Percentiles rank a stretch among this genome's conserved stretches.
phyloP scores from a whole-genome alignment of 2,329 filamentous ascomycete species.

The Lasiodiplodia sp. region DNA sequence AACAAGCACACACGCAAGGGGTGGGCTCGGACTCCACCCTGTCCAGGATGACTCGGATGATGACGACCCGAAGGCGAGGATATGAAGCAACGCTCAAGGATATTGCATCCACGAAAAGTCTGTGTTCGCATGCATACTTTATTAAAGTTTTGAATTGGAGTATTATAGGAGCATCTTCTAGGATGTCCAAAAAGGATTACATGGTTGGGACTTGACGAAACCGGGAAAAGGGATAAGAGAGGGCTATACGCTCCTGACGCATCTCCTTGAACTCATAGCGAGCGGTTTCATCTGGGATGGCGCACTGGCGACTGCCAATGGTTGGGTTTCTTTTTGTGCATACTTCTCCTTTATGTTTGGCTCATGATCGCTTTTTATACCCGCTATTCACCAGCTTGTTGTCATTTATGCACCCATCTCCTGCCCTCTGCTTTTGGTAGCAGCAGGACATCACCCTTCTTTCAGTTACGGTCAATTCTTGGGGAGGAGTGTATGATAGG shows the following conservation, averaged over 20 bases:
- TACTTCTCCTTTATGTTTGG: background rate
- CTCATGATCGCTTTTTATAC: conserved; percentile 13
- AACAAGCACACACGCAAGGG: conserved; percentile 46
- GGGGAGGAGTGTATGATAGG: conserved; percentile 13
- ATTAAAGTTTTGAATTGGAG: conserved; percentile 6
- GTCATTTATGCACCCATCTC: background rate
- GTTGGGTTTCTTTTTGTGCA: background rate
- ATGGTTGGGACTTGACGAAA: background rate
- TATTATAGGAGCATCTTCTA: conserved; percentile 2
- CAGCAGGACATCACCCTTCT: background rate
- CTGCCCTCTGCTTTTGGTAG: background rate
- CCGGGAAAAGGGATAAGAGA: background rate
- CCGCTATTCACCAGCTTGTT: background rate
- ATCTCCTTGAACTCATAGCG: conserved; percentile 18
- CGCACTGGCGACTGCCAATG: conserved; percentile 9
- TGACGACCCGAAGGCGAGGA: conserved; percentile 18
- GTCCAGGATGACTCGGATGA: conserved; percentile 24
- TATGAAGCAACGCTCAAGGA: conserved; percentile 1
- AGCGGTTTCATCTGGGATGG: conserved; percentile 7
- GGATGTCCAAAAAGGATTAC: conserved; percentile 1
- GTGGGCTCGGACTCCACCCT: conserved; percentile 37
- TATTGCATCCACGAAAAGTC: background rate
- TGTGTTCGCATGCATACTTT: background rate
- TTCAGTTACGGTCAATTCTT: background rate
- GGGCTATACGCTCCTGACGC: background rate